phyloP scores from a whole-genome alignment of 345 rosid genomes.

The Litchi chinensis region DNA sequence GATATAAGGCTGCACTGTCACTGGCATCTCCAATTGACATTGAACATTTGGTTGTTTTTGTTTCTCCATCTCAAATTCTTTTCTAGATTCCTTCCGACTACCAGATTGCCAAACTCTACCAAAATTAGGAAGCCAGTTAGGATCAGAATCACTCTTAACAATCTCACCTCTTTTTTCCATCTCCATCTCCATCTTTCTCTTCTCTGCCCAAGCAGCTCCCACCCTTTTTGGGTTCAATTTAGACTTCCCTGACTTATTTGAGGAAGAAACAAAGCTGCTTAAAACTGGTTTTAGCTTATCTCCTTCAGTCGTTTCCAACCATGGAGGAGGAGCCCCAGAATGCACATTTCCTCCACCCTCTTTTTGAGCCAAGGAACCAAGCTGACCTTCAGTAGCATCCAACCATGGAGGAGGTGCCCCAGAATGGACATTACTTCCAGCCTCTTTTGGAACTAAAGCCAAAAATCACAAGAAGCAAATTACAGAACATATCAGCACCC shows the following conservation, averaged over 20 bases:
- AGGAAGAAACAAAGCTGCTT: constrained; percentile 27
- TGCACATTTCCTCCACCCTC: constrained; percentile 67
- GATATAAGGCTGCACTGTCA: constrained; percentile 59
- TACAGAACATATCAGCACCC: background rate
- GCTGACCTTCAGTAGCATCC: constrained; percentile 44
- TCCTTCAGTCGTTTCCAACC: constrained; percentile 63
- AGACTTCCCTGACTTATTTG: constrained; percentile 48
- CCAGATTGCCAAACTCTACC: constrained; percentile 99
- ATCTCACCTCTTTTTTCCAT: constrained; percentile 79
- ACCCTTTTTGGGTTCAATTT: constrained; percentile 86
- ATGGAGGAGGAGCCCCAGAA: constrained; percentile 87
- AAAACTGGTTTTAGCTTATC: constrained; percentile 34
- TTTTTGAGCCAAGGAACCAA: constrained; percentile 28
- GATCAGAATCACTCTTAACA: constrained; percentile 43
- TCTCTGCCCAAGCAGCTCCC: constrained; percentile 98
- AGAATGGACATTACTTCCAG: constrained; percentile 71
- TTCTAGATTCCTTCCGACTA: constrained; percentile 81
- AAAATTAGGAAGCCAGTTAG: constrained; percentile 92
- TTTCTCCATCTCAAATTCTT: constrained; percentile 81
- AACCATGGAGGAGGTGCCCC: constrained; percentile 94
- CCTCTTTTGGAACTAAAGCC: constrained; percentile 35
- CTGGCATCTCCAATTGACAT: constrained; percentile 49
- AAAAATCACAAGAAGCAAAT: constrained; percentile 5
- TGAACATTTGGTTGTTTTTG: constrained; percentile 49
- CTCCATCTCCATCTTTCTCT: constrained; percentile 82